Base-by-base conservation (phyloP, 306 rosid genomes). In the Acacia melanoxylon region DNA sequence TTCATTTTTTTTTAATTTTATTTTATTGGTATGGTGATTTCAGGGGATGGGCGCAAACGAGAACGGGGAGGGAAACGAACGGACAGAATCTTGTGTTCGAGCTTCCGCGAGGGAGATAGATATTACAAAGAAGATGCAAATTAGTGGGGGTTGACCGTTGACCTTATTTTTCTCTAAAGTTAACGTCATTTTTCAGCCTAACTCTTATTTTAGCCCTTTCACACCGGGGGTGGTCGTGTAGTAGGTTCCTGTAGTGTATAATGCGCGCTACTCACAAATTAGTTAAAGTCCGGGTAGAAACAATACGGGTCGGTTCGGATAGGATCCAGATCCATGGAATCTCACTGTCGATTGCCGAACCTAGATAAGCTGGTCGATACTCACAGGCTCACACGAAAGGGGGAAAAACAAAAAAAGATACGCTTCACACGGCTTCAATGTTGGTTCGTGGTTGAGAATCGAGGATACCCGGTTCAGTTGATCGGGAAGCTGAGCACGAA, bases 81-180 rank as follows among this genome's bases (percentile, higher is more conserved):
- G 90, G 89, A 75, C 84, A 44, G n/a, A 33, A 74, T 44, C 3
- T 33, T 37, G 33, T 15, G 59, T 74, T 22, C 8, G 25, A 19
- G 58, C 56, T 67, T 14, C 9, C 46, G 58, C 22, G 10, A 24
- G 56, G 11, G 35, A 29, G 19, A 11, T 68, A 54, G 16, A 48
- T 1, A 2, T 44, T 17, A 27, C 31, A 74, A 42, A 42, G 10
- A 15, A 44, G 25, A 44, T 25, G 27, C 17, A 44, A 44, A 45
- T 25, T 16, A 4, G 13, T 22, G 22, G 19, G 40, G 46, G 85
- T 86, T 86, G 87, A 84, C 83, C 86, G 74, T 88, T 81, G 83
- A 86, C 79, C 45, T 59, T 37, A 17, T 40, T 58, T 62, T 25
- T 14, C 22, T 20, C 29, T 70, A 54, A 1, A 35, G 42, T 4